Conservation (phyloP, 805 yeast species). For the Pichia occidentalis region DNA sequence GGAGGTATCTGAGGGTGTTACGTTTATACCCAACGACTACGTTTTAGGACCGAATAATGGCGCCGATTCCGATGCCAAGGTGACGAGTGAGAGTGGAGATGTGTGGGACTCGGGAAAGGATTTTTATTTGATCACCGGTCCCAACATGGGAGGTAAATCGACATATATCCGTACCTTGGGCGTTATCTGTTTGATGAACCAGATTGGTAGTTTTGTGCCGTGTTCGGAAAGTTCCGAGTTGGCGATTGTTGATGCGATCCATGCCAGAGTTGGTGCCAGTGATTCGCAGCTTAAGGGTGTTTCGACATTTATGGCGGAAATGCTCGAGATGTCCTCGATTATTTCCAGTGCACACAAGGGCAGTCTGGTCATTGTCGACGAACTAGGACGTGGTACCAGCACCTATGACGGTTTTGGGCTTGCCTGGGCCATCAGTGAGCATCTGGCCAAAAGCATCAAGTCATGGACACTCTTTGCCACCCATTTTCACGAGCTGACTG, state of each 20-base stretch:
- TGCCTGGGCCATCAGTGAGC: conserved; percentile 94
- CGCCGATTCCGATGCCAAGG: neutral
- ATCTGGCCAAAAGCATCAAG: conserved; percentile 59
- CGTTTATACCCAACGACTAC: conserved; percentile 92
- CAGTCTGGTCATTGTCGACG: conserved; percentile 86
- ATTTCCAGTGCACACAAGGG: conserved; percentile 70
- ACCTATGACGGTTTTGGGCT: conserved; percentile 97
- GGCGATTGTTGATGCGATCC: conserved; percentile 80
- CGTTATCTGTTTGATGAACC: conserved; percentile 79
- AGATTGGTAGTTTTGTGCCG: conserved; percentile 87
- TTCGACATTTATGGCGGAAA: conserved; percentile 94
- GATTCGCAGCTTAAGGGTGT: conserved; percentile 96
- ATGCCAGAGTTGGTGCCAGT: conserved; percentile 98
- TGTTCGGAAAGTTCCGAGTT: conserved; percentile 65
- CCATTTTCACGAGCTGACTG: conserved; percentile 93
- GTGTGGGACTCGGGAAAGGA: conserved; percentile 38
- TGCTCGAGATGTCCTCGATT: conserved; percentile 90
- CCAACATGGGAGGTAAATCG: conserved; percentile 97
- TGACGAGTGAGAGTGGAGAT: conserved; percentile 1
- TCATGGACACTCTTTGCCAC: conserved; percentile 92
- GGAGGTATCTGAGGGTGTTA: conserved; percentile 84
- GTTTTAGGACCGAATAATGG: conserved; percentile 29
- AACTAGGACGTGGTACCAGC: conserved; percentile 89
- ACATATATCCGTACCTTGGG: conserved; percentile 89
- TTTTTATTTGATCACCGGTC: conserved; percentile 86